Evolutionary conservation across 352 stramenopile genomes (phyloP).

Genomic region (Plasmopara muralis): DNA sequence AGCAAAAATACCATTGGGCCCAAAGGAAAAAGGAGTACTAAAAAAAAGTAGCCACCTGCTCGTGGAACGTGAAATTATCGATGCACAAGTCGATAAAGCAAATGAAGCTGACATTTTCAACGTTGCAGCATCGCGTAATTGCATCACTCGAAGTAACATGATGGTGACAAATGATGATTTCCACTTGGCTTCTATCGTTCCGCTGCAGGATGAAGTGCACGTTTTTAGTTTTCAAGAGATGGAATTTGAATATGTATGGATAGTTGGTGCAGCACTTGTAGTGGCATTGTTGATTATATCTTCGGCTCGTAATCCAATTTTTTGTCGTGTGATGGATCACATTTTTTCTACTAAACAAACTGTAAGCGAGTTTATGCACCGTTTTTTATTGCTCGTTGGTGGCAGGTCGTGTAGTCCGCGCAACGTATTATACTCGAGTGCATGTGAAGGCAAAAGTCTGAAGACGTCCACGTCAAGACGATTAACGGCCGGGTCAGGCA

Average conservation of each 20-base stretch:
- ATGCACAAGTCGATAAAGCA: not conserved
- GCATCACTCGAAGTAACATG: not conserved
- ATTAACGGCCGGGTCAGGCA: not conserved
- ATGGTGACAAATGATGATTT: not conserved
- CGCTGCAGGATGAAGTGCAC: not conserved
- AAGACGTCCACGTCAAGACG: conserved; percentile 6
- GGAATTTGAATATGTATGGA: conserved; percentile 9
- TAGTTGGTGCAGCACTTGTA: conserved; percentile 16
- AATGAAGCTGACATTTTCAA: not conserved
- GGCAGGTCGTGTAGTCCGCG: conserved; percentile 3
- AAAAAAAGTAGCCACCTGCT: too few relatives aligned
- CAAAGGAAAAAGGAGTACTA: too few relatives aligned
- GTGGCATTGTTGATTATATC: conserved; percentile 23
- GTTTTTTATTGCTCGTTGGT: conserved; percentile 6
- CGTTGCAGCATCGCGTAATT: not conserved
- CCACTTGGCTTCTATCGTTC: not conserved
- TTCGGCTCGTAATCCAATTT: conserved; percentile 1
- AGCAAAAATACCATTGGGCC: too few relatives aligned
- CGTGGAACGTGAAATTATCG: not conserved
- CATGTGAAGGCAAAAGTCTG: not conserved
- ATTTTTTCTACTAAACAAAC: conserved; percentile 12
- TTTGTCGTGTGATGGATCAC: conserved; percentile 7
- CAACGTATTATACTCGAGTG: not conserved
- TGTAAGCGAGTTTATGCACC: conserved; percentile 1
- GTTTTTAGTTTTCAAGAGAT: not conserved